phyloP scores from a whole-genome alignment of 140 eudicot species.

The Cichorium intybus region DNA sequence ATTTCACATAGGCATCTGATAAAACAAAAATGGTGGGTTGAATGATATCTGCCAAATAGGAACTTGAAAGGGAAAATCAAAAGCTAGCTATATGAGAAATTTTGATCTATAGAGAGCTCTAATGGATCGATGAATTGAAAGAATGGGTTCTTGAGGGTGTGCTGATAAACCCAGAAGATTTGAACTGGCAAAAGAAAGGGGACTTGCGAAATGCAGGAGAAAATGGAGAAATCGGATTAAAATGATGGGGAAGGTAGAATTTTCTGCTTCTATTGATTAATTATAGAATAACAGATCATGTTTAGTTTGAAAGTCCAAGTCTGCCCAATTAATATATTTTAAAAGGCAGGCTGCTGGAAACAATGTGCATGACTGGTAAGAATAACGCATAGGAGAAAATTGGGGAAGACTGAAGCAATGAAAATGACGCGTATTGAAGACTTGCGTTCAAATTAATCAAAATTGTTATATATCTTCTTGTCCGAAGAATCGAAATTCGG shows the following conservation, averaged over 20 bases:
- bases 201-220: constrained; percentile 22
- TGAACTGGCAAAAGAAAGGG: constrained; percentile 18
- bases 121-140: neutral
- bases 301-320: neutral
- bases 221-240: neutral
- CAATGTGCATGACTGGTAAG: neutral
- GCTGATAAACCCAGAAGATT: constrained; percentile 16
- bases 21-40: constrained; percentile 21
- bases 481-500: constrained; percentile 19
- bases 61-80: neutral
- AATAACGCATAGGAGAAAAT: neutral
- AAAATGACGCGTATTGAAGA: neutral
- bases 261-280: constrained; percentile 8
- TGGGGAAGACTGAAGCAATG: neutral
- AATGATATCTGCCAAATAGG: neutral
- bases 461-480: constrained; percentile 14
- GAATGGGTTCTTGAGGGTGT: neutral
- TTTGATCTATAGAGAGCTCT: neutral
- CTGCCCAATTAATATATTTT: constrained; percentile 1
- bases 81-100: constrained; percentile 9
- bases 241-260: neutral
- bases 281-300: neutral
- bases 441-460: neutral
- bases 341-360: constrained; percentile 7
- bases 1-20: constrained; percentile 14